Evolutionary conservation across 1,139 yeast species (phyloP), one percentile per base, ranked within the genome.

Genomic region (Yamadazyma conglobata): DNA sequence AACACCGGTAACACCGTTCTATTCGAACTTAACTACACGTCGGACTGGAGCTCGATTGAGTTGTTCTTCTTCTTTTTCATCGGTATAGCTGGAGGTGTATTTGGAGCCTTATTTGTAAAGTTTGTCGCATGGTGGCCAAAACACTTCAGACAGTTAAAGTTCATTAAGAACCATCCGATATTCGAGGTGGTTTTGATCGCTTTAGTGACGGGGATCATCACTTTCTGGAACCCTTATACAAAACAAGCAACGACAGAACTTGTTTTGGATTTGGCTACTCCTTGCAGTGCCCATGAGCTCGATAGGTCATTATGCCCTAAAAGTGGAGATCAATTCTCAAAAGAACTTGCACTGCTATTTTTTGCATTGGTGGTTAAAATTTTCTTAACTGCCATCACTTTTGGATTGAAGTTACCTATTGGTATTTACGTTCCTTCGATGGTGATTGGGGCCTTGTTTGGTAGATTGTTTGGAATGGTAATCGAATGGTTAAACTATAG

Each of bases 391-490:
- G 60, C 70, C 17, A 48, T 76, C 8, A 74, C 83, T 0, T 75
- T 76, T 51, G 86, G 86, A 1, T 52, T 77, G 34, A 78, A 76
- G 44, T 59, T 79, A 3, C 86, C 86, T 0, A 70, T 78, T 33
- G 86, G 86, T 14, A 73, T 79, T 14, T 79, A 79, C 46, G 80
- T 79, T 0, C 86, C 86, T 2, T 73, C 82, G 1, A 77, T 79
- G 84, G 81, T 77, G 1, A 63, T 71, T 32, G 86, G 86, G 6
- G 84, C 85, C 0, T 54, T 79, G 10, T 77, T 74, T 55, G 86
- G 86, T 1, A 50, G 83, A 16, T 50, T 71, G 5, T 60, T 74
- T 36, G 77, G 77, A 1, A 61, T 73, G 57, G 22, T 52, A n/a
- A 48, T 76, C 12, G 73, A 73, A 37, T 68, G 61, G 50, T 22